These are phyloP conservation scores for Psophocarpus tetragonolobus DNA, from an alignment of 306 rosid species.

Conservation along the genomic window DNA sequence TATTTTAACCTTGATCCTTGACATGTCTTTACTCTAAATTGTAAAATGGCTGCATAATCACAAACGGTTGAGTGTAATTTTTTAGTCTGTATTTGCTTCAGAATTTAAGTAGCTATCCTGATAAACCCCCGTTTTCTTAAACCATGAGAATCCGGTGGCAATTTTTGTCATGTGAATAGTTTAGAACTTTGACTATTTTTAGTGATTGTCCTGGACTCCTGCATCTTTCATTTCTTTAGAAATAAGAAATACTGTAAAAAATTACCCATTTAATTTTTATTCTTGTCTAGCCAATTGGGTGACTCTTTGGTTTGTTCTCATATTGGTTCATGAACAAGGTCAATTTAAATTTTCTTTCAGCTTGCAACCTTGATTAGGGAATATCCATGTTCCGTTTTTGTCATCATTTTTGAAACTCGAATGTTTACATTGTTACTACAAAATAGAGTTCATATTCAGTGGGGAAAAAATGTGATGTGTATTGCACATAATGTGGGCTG, in stretches of 20 bases:
- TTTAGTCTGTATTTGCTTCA: constrained; percentile 35
- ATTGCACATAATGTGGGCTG: not conserved
- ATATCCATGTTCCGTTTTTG: not conserved
- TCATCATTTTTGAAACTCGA: not conserved
- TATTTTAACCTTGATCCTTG: constrained; percentile 13
- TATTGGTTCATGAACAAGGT: not conserved
- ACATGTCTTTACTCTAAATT: constrained; percentile 16
- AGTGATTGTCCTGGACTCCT: not conserved
- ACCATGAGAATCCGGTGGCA: constrained; percentile 38
- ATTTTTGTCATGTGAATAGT: constrained; percentile 37
- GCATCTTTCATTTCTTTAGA: not conserved
- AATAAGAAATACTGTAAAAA: not conserved
- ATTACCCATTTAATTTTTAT: not conserved
- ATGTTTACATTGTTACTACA: not conserved
- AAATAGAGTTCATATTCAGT: not conserved
- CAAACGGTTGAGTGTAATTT: constrained; percentile 3
- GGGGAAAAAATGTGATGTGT: not conserved
- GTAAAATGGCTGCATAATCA: constrained; percentile 35
- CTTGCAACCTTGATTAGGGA: not conserved
- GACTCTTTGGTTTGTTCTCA: not conserved
- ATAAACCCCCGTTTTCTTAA: constrained; percentile 13
- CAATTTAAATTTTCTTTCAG: not conserved
- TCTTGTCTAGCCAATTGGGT: not conserved
- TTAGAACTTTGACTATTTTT: not conserved
- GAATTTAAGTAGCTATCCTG: constrained; percentile 29